Percentiles rank a stretch among this genome's conserved stretches.
phyloP scores from a whole-genome alignment of 495 filamentous ascomycete genomes.

The Talaromyces trachyspermus region DNA sequence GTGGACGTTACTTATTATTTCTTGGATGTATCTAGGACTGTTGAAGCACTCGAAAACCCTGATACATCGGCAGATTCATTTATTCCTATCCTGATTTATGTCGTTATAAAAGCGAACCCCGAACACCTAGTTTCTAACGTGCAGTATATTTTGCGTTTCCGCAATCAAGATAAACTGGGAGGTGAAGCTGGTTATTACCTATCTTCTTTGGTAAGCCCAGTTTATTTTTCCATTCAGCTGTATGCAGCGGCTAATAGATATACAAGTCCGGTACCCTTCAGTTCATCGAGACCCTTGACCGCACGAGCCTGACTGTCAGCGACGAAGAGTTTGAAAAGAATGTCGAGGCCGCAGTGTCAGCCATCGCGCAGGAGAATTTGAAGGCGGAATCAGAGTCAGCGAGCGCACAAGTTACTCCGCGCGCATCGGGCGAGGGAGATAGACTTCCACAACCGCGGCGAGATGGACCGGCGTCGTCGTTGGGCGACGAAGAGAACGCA shows the following conservation, averaged over 20 bases:
- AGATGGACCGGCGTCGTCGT: conserved; percentile 31
- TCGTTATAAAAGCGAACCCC: conserved; percentile 88
- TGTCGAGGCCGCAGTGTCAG: conserved; percentile 93
- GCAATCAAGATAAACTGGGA: conserved; percentile 92
- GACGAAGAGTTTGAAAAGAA: conserved; percentile 93
- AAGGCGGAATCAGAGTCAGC: conserved; percentile 28
- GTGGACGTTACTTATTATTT: conserved; percentile 5
- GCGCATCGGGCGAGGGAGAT: conserved; percentile 51
- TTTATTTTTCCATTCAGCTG: no score
- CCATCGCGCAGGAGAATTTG: conserved; percentile 82
- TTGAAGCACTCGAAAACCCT: conserved; percentile 77
- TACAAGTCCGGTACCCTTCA: conserved; percentile 96
- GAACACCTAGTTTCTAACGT: conserved; percentile 95
- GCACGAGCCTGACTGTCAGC: conserved; percentile 85
- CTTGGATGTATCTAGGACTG: conserved; percentile 46
- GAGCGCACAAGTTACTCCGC: conserved; percentile 33
- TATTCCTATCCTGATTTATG: conserved; percentile 91
- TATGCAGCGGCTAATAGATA: no score
- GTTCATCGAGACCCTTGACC: conserved; percentile 93
- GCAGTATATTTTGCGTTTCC: conserved; percentile 94
- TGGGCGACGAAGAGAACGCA: conserved; percentile 57
- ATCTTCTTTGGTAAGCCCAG: conserved; percentile 82
- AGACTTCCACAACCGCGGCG: conserved; percentile 40
- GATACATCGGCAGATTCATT: conserved; percentile 96
- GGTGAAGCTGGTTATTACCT: conserved; percentile 98